Evolutionary conservation across 768 basidiomycete species (phyloP), one percentile per base, ranked within the genome.

Genomic region (Tylopilus sp.): DNA sequence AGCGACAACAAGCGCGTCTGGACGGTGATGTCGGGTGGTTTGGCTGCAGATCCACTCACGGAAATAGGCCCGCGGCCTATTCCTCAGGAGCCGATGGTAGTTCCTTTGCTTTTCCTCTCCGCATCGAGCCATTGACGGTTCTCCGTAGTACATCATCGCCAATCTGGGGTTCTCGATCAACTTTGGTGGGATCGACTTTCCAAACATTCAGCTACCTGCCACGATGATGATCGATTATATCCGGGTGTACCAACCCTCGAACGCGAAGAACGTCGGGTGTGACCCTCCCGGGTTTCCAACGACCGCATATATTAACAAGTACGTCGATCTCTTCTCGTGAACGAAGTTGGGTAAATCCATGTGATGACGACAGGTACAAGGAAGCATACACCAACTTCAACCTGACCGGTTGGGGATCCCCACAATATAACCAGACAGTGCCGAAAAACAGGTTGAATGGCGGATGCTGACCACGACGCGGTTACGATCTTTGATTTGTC

Each of bases 191-290:
- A 80, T 89, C 60, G 83, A 90, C 58, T 76, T 83, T 48, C 72
- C 74, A 6, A 60, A 80, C 34, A 63, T 89, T 26, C 67, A 69
- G 19, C 77, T 86, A 61, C 83, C 83, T 6, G 67, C 79, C 10
- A 75, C 73, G 25, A 85, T 94, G 87, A 73, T 73, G 50, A 72
- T 94, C 45, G 93, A 96, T 63, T 95, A 84, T 53, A 83, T 95
- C 52, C 81, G 93, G 2, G 87, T 96, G 13, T 88, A 86, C 61
- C 86, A 87, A 59, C 71, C 73, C 24, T 67, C 74, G 47, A 67
- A 72, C 52, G 59, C 66, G 11, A 69, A 74, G 57, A 84, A 84
- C 56, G 71, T 83, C 34, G 83, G 85, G 14, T 86, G 84, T 58
- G 87, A 92, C 62, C 90, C 92, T 6, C 60, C 69, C 11, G 77